Conservation (phyloP, 129 eudicot genomes). For the Centaurea solstitialis region DNA sequence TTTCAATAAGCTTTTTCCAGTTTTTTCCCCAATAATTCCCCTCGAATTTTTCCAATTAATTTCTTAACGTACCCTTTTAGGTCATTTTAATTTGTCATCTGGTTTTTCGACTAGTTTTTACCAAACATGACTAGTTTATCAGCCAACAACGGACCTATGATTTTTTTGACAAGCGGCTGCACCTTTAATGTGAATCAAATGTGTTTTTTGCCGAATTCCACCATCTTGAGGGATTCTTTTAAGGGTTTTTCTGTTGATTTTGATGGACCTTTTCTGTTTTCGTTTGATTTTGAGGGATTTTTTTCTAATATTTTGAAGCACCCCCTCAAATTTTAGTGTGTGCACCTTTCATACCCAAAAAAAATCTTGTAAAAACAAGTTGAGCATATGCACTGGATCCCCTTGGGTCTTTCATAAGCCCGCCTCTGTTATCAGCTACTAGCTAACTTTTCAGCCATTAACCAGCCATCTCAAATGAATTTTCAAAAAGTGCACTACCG, state of each 20-base stretch:
- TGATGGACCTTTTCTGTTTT: too few relatives aligned
- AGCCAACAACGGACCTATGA: background rate
- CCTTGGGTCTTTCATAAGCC: too few relatives aligned
- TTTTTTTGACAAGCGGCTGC: too few relatives aligned
- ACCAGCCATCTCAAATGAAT: background rate
- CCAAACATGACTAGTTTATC: background rate
- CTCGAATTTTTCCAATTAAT: background rate
- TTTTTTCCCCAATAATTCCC: background rate
- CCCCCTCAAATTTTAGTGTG: too few relatives aligned
- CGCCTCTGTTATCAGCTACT: background rate
- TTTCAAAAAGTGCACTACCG: background rate
- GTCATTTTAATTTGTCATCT: background rate
- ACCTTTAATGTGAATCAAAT: too few relatives aligned
- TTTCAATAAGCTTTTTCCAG: background rate
- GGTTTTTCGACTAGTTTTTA: background rate
- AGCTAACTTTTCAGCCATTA: background rate
- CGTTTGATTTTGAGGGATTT: too few relatives aligned
- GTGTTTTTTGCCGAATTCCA: too few relatives aligned
- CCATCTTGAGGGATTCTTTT: too few relatives aligned
- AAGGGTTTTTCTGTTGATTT: too few relatives aligned
- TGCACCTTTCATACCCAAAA: too few relatives aligned
- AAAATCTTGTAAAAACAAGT: too few relatives aligned
- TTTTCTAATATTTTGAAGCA: background rate
- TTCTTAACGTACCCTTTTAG: background rate
- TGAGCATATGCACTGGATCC: too few relatives aligned